Conservation (phyloP, 129 eudicot species). For the Solidago caesia region DNA sequence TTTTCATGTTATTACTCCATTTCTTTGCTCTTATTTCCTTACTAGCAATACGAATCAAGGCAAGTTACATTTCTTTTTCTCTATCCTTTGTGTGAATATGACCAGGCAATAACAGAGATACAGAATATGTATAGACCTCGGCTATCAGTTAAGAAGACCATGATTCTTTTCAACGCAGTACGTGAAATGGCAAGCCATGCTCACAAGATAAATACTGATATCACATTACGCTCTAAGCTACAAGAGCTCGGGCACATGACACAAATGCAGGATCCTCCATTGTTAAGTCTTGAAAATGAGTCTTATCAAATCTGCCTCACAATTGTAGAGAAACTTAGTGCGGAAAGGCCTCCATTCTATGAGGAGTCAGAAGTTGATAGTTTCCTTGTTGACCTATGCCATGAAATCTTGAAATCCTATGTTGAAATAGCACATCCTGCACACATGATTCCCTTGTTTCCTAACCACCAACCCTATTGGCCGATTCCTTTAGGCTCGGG, state of each 20-base stretch:
- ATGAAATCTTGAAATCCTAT: slow-evolving; percentile 60
- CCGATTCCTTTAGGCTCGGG: slow-evolving; percentile 72
- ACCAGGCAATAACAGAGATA: slow-evolving; percentile 73
- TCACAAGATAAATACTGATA: slow-evolving; percentile 54
- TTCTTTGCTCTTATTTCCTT: too few relatives aligned
- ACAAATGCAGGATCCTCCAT: slow-evolving; percentile 87
- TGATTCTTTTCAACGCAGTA: slow-evolving; percentile 48
- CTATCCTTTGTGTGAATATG: not conserved
- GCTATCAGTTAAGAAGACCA: slow-evolving; percentile 44
- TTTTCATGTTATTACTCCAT: too few relatives aligned
- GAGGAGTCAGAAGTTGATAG: slow-evolving; percentile 50
- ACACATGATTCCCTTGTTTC: slow-evolving; percentile 30
- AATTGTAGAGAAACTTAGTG: slow-evolving; percentile 50
- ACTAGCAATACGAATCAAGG: not conserved
- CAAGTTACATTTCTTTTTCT: not conserved
- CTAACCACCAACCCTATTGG: slow-evolving; percentile 34
- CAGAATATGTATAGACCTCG: slow-evolving; percentile 52
- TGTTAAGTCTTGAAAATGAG: slow-evolving; percentile 73
- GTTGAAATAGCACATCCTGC: slow-evolving; percentile 43
- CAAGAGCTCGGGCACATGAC: slow-evolving; percentile 57
- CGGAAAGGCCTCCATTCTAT: slow-evolving; percentile 37
- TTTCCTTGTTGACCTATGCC: slow-evolving; percentile 66
- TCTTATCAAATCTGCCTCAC: slow-evolving; percentile 75
- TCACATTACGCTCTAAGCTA: slow-evolving; percentile 50
- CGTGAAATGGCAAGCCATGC: slow-evolving; percentile 60